Conservation (phyloP, 2,329 filamentous ascomycete genomes). For the Ophiocordyceps camponoti-rufipedis region DNA sequence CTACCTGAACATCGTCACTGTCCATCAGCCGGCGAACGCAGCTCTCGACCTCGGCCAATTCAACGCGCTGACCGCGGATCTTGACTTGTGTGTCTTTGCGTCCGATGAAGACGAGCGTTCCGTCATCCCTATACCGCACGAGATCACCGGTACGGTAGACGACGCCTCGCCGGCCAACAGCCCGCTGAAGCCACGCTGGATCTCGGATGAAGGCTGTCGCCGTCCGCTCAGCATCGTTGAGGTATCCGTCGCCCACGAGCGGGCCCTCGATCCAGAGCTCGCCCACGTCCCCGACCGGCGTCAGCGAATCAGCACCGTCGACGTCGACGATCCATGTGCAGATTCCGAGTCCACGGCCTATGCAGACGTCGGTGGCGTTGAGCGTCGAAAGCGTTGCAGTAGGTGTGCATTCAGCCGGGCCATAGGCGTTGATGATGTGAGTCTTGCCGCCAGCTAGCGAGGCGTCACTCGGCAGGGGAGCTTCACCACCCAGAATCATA, state of each 20-base stretch:
- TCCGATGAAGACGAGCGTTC: not conserved
- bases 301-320: not conserved
- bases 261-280: conserved; percentile 11
- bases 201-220: not conserved
- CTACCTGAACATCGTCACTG: not conserved
- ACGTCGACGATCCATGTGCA: conserved; percentile 2
- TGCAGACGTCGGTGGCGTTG: conserved; percentile 1
- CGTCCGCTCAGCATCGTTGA: conserved; percentile 3
- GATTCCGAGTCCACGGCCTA: conserved; percentile 2
- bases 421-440: conserved; percentile 6
- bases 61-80: conserved; percentile 6
- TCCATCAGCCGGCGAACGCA: conserved; percentile 1
- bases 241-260: conserved; percentile 25
- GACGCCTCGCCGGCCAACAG: conserved; percentile 1
- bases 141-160: conserved; percentile 5
- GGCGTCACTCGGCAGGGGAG: not conserved
- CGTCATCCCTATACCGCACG: conserved; percentile 1
- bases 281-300: conserved; percentile 2
- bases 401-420: conserved; percentile 4
- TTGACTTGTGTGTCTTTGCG: conserved; percentile 4
- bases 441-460: not conserved
- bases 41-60: conserved; percentile 7
- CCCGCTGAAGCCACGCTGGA: not conserved
- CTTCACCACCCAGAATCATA: conserved; percentile 1
- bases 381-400: not conserved